phyloP scores from a whole-genome alignment of 2,329 filamentous ascomycete genomes.

The Ophiostoma sp. region DNA sequence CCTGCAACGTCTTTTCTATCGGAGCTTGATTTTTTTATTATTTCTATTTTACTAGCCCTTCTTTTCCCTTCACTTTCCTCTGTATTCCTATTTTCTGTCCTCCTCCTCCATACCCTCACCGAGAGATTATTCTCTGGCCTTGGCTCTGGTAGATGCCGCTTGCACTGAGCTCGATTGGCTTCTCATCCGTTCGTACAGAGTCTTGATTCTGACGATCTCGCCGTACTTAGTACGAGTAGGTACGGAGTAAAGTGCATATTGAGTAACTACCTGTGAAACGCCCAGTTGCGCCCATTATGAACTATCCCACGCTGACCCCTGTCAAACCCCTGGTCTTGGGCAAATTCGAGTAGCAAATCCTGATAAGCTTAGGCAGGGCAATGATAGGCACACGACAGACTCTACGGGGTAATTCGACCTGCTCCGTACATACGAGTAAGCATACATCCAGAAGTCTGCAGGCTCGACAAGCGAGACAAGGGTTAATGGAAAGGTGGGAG shows the following conservation, averaged over 20 bases:
- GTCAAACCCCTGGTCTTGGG: neutral
- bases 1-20: no score
- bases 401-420: no score
- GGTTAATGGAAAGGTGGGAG: neutral
- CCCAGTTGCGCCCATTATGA: neutral
- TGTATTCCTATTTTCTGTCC: neutral
- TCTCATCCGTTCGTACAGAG: neutral
- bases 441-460: no score
- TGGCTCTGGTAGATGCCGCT: neutral
- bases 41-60: no score
- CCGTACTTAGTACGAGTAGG: neutral
- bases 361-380: neutral
- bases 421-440: neutral
- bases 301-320: neutral
- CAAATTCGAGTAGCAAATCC: slow-evolving; percentile 9
- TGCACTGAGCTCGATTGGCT: neutral
- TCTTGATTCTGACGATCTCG: neutral
- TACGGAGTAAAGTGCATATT: neutral
- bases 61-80: no score
- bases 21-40: no score
- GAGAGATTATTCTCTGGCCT: neutral
- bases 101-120: neutral
- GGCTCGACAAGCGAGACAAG: no score
- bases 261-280: neutral
- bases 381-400: neutral